Percentiles rank a stretch among this genome's conserved stretches.
Conservation (phyloP, 106 monocot genomes). For the Allium cepa region DNA sequence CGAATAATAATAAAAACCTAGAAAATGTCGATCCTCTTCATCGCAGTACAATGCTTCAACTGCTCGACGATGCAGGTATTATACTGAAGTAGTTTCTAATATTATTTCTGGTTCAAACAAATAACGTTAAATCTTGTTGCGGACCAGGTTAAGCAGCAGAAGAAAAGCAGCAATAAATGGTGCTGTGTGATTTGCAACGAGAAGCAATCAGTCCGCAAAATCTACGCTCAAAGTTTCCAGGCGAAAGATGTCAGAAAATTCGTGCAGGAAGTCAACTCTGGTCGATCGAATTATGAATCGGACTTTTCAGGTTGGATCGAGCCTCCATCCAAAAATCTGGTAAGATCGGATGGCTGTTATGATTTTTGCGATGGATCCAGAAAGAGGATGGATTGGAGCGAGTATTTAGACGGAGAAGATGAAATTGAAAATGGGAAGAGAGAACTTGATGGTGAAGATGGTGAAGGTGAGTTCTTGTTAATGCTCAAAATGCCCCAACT, state of each 20-base stretch:
- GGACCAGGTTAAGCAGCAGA: conserved; percentile 52
- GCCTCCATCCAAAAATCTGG: background rate
- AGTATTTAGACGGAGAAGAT: conserved; percentile 15
- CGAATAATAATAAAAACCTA: background rate
- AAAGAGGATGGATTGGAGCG: conserved; percentile 24
- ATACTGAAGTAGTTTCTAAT: too few species aligned
- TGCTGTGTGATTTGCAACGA: conserved; percentile 41
- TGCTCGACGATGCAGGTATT: conserved; percentile 54
- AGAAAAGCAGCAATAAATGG: conserved; percentile 54
- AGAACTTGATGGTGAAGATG: background rate
- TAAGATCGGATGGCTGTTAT: too few species aligned
- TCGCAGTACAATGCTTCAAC: conserved; percentile 40
- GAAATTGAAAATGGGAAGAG: background rate
- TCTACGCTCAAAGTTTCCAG: conserved; percentile 33
- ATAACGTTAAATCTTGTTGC: background rate
- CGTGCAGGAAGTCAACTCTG: conserved; percentile 44
- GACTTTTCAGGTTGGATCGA: background rate
- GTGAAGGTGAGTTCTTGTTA: background rate
- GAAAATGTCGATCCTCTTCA: conserved; percentile 25
- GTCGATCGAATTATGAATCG: background rate
- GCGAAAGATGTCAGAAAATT: conserved; percentile 41
- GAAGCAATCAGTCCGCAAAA: conserved; percentile 33
- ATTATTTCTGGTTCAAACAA: too few species aligned
- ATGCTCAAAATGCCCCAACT: background rate
- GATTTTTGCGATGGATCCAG: background rate